Evolutionary conservation across 1,139 yeast species (phyloP).

Genomic region (Pichia sp.): DNA sequence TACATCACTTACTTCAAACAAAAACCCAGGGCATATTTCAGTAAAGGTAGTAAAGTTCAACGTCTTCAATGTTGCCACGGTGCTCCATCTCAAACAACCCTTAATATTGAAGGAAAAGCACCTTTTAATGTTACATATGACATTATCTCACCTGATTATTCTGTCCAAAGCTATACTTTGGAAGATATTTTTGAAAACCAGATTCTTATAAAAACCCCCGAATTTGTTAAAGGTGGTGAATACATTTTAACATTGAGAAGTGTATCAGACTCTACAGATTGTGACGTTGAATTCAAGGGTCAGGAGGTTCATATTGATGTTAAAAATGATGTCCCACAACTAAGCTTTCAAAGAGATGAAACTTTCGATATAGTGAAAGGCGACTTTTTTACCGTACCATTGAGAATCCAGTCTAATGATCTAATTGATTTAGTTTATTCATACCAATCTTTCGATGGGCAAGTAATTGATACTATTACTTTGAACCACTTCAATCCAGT

Average conservation of each 20-base stretch:
- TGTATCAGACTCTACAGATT: conserved; percentile 67
- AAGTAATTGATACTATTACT: conserved; percentile 7
- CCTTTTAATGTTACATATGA: conserved; percentile 76
- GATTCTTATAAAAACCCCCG: conserved; percentile 49
- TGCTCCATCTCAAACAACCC: conserved; percentile 41
- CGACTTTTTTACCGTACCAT: conserved; percentile 51
- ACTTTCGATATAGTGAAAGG: conserved; percentile 57
- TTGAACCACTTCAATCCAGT: conserved; percentile 34
- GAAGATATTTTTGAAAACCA: conserved; percentile 40
- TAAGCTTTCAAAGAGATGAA: conserved; percentile 28
- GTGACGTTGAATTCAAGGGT: conserved; percentile 62
- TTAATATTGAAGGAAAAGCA: conserved; percentile 66
- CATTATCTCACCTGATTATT: conserved; percentile 47
- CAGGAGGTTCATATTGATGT: conserved; percentile 60
- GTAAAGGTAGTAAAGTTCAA: conserved; percentile 19
- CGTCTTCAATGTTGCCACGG: conserved; percentile 40
- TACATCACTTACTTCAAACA: conserved; percentile 52
- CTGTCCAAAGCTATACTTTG: conserved; percentile 40
- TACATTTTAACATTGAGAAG: conserved; percentile 60
- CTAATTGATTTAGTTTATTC: conserved; percentile 46
- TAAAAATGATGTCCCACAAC: conserved; percentile 58
- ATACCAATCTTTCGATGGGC: conserved; percentile 33
- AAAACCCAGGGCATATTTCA: conserved; percentile 42
- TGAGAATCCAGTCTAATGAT: conserved; percentile 41
- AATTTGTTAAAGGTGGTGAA: conserved; percentile 60